Conservation (phyloP, 495 filamentous ascomycete species). For the Penicillium nucicola region DNA sequence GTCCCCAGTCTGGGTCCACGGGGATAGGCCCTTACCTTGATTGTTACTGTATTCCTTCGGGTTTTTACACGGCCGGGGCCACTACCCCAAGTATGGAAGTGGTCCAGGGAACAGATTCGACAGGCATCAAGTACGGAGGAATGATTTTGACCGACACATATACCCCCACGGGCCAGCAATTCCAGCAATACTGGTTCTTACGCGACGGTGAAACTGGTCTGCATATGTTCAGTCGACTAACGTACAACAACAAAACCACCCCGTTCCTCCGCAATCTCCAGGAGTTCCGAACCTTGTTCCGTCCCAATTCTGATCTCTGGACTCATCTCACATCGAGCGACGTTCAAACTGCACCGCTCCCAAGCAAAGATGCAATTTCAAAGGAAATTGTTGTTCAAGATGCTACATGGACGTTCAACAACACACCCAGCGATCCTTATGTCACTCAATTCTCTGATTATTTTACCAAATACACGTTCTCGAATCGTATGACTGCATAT, state of each 20-base stretch:
- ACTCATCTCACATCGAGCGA: slow-evolving; percentile 52
- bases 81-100: slow-evolving; percentile 42
- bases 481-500: slow-evolving; percentile 23
- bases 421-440: slow-evolving; percentile 48
- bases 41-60: slow-evolving; percentile 55
- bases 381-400: slow-evolving; percentile 51
- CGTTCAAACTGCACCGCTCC: slow-evolving; percentile 49
- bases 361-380: slow-evolving; percentile 39
- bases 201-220: slow-evolving; percentile 54
- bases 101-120: slow-evolving; percentile 47
- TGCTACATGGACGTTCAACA: slow-evolving; percentile 54
- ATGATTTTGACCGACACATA: slow-evolving; percentile 52
- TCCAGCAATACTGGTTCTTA: slow-evolving; percentile 58
- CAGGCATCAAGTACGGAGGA: slow-evolving; percentile 45
- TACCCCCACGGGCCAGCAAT: slow-evolving; percentile 45
- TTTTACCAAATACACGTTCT: slow-evolving; percentile 59
- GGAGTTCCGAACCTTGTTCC: slow-evolving; percentile 53
- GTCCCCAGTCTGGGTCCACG: slow-evolving; percentile 37
- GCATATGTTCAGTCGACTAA: slow-evolving; percentile 51
- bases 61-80: slow-evolving; percentile 50
- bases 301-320: slow-evolving; percentile 53
- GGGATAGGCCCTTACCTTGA: slow-evolving; percentile 55
- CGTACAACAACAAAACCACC: slow-evolving; percentile 51
- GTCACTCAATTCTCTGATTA: slow-evolving; percentile 51
- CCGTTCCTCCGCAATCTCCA: slow-evolving; percentile 53